Base-by-base conservation (phyloP, 2,329 filamentous ascomycete genomes). In the Clarireedia sp. region DNA sequence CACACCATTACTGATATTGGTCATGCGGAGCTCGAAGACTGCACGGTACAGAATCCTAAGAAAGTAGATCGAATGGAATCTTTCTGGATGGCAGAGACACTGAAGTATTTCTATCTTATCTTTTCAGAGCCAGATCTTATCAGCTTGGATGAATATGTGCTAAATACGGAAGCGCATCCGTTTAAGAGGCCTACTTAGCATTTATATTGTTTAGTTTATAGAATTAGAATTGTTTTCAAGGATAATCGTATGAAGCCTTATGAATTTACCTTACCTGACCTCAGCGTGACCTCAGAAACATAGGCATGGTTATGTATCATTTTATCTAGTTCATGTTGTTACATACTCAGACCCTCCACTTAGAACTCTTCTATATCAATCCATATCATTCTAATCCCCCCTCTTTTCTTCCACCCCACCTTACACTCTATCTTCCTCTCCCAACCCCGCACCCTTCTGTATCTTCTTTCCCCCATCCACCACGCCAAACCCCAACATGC, bases 21-120 rank as follows among this genome's bases (percentile, higher is more conserved):
- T 1, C 69, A 75, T 60, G 72, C 74, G 3, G 69, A 69, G 7
- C 67, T 77, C 12, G 60, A 66, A 4, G 71, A 77, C 58, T 72
- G 75, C 10, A 68, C 58, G 41, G 52, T 55, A 12, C 40, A 9
- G 9, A 57, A 56, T 26, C 61, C 65, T 1, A 44, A 17, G 2
- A 58, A 70, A 48, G 67, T 71, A 41, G 81, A 86, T 63, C 72
- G 73, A 19, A 80, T 81, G 71, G 82, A 86, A 66, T 61, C 57
- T 59, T 86, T 84, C 66, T 76, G 83, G 68, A 82, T 85, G 63
- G 83, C 82, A 0, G 82, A 86, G 67, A 79, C 82, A 48, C 62
- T 86, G 63, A 86, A 86, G 69, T 85, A 86, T 63, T 72, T 75
- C 19, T 86, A 82, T 67, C 62, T 85, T 58, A 76, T 79, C 2